Evolutionary conservation across 345 rosid genomes (phyloP), one percentile per base, ranked within the genome.

Genomic region (Draba incana): DNA sequence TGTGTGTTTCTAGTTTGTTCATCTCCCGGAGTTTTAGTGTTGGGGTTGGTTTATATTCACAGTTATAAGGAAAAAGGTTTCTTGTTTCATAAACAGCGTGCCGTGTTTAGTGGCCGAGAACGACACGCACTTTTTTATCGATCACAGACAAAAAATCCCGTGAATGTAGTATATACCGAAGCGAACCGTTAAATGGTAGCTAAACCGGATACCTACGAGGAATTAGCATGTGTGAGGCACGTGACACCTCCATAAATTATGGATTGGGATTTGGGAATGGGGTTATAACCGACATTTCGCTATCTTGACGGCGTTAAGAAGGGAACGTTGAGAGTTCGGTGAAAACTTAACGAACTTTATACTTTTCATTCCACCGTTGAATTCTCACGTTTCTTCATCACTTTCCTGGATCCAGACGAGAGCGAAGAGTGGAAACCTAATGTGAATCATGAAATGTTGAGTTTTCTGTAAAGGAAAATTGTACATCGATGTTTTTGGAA

Each of bases 1-100:
- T 74, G 72, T 74, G 72, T 58, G 66, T 66, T 53, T 66, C 3
- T n/a, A 64, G 71, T 72, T 50, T 66, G 77, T 72, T 65, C 53
- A 57, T 64, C 60, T 65, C 66, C 77, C 53, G 66, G 71, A 61
- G 20, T 70, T 70, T 70, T 52, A 61, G 52, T 13, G 28, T 1
- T 59, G 58, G 74, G 74, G 42, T 46, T 3, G 8, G 41, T 15
- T 37, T 45, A 37, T 10, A 25, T 50, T 13, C n/a, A 4, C 51
- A 64, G 53, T 50, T 66, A 41, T 5, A 51, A 44, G 42, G 7
- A 70, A 42, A 35, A 51, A 51, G 3, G 8, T 14, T 39, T 31
- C 2, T 20, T 28, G 16, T 10, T 51, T 6, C 3, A 6, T 51
- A 44, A 57, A 39, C 38, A 50, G 25, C 27, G 25, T 44, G 62